These are phyloP conservation scores for Lepidium africanum DNA, from an alignment of 345 rosid species.

Conservation along the genomic window DNA sequence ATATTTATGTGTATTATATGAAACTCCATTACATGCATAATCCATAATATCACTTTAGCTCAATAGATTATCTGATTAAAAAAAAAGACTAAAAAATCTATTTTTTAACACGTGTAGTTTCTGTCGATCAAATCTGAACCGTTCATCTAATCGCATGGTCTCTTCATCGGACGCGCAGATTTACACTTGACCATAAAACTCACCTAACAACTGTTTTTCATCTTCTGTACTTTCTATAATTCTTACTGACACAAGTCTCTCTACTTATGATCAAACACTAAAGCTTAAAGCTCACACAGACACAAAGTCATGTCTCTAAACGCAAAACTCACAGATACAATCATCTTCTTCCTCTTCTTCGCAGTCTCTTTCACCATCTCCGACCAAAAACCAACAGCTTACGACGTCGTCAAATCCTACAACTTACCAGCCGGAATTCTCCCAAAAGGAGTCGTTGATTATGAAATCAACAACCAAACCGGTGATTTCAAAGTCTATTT, in stretches of 20 bases:
- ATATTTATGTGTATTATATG: no score
- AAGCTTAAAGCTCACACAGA: background rate
- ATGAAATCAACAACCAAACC: constrained; percentile 43
- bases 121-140: background rate
- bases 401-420: constrained; percentile 42
- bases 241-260: background rate
- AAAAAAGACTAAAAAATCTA: no score
- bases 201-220: background rate
- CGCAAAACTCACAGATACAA: background rate
- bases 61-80: no score
- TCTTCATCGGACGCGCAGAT: background rate
- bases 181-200: background rate
- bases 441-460: constrained; percentile 47
- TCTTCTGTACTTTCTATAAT: no score
- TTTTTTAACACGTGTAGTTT: background rate
- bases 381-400: constrained; percentile 30
- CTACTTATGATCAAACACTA: background rate
- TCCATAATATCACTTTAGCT: no score
- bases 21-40: no score
- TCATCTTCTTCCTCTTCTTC: constrained; percentile 6
- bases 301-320: constrained; percentile 10
- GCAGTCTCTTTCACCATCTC: background rate
- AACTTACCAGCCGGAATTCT: constrained; percentile 60
- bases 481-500: constrained; percentile 47
- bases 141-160: background rate